phyloP scores from a whole-genome alignment of 2,329 filamentous ascomycete species.

The Geosmithia putterillii region DNA sequence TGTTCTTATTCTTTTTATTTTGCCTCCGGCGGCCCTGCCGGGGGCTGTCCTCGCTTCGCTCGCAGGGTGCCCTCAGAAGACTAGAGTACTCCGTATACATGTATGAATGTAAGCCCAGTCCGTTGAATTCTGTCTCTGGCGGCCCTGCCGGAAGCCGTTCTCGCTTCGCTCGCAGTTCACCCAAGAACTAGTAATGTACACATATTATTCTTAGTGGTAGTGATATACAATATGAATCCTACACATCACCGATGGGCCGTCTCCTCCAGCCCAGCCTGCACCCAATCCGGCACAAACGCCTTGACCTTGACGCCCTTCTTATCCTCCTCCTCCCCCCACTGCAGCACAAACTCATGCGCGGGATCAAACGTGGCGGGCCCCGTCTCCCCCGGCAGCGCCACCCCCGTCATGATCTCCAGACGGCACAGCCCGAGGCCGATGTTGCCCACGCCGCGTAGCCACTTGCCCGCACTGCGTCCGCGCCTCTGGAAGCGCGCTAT shows the following conservation, averaged over 20 bases:
- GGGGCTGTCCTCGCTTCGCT: too few relatives aligned
- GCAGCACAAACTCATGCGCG: slow-evolving; percentile 49
- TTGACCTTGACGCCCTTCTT: slow-evolving; percentile 42
- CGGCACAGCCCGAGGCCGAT: slow-evolving; percentile 79
- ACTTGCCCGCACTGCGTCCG: slow-evolving; percentile 68
- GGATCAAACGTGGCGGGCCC: slow-evolving; percentile 49
- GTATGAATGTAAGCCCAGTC: too few relatives aligned
- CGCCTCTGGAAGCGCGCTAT: slow-evolving; percentile 40
- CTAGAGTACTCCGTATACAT: too few relatives aligned
- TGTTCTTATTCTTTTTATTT: too few relatives aligned
- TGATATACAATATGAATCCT: background rate
- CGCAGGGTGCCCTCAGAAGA: too few relatives aligned
- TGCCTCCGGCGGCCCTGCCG: too few relatives aligned
- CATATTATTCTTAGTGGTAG: background rate
- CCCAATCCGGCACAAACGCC: slow-evolving; percentile 78
- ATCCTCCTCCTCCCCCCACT: slow-evolving; percentile 30
- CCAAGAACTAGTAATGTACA: too few relatives aligned
- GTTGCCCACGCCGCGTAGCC: slow-evolving; percentile 68
- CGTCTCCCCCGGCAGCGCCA: slow-evolving; percentile 57
- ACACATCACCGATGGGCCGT: slow-evolving; percentile 3
- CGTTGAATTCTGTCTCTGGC: too few relatives aligned
- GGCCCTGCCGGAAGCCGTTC: too few relatives aligned
- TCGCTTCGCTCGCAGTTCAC: too few relatives aligned
- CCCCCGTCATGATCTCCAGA: slow-evolving; percentile 80
- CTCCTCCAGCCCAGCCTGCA: slow-evolving; percentile 28